Evolutionary conservation across 2,329 filamentous ascomycete genomes (phyloP).

Genomic region (Calonectria pseudoreteaudii): DNA sequence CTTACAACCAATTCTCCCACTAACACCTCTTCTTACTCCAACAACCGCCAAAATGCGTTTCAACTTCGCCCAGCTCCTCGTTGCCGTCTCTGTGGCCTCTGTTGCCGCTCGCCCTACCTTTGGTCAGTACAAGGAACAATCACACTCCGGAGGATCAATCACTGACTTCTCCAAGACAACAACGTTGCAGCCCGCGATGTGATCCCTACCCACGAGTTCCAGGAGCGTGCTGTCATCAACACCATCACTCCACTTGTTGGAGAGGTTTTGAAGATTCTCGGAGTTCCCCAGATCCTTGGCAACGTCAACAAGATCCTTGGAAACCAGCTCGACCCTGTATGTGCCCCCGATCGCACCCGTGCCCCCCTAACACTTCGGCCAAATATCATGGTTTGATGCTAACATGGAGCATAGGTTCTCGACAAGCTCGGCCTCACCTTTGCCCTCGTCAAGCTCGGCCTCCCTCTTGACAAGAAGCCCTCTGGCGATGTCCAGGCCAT

Average conservation of each 20-base stretch:
- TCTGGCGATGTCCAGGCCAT: neutral
- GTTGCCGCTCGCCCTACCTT: neutral
- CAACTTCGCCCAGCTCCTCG: slow-evolving; percentile 1
- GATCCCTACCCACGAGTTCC: neutral
- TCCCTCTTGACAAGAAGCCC: neutral
- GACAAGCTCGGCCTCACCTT: neutral
- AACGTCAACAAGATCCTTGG: neutral
- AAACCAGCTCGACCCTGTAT: neutral
- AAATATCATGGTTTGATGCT: neutral
- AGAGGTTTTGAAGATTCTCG: neutral
- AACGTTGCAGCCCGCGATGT: neutral
- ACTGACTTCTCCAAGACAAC: neutral
- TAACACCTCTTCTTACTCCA: neutral
- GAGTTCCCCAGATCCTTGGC: neutral
- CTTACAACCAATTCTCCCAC: neutral
- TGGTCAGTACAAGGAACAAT: neutral
- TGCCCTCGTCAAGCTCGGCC: neutral
- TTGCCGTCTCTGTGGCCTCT: neutral
- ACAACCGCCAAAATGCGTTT: slow-evolving; percentile 2
- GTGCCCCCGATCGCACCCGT: neutral
- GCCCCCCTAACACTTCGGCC: too few species aligned
- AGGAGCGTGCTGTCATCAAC: neutral
- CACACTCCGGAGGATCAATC: too few species aligned
- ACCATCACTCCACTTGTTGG: neutral
- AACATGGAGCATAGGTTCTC: neutral